These are phyloP conservation scores for Glaciozyma martinii DNA, from an alignment of 768 basidiomycete species.

Conservation along the genomic window DNA sequence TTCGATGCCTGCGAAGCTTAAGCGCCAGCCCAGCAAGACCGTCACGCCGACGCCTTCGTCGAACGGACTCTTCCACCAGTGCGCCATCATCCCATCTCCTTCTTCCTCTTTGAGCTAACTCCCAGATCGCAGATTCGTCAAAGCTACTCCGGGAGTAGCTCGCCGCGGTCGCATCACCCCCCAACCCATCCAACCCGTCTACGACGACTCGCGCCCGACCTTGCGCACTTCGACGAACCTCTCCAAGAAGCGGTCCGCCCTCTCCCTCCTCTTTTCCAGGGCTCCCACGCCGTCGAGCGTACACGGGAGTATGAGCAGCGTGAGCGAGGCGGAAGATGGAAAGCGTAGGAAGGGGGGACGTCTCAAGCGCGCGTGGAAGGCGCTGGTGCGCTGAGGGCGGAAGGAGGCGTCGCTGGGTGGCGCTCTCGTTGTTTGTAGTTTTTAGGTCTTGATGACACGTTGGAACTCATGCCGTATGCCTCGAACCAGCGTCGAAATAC, in stretches of 20 bases:
- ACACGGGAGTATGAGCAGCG: neutral
- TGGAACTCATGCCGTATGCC: neutral
- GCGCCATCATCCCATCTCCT: neutral
- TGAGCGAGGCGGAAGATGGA: neutral
- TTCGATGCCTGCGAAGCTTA: neutral
- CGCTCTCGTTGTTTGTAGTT: too few relatives aligned
- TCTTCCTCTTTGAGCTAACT: neutral
- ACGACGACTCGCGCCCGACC: constrained; percentile 7
- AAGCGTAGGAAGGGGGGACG: neutral
- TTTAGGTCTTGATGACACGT: too few relatives aligned
- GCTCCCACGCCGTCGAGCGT: neutral
- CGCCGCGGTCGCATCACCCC: neutral
- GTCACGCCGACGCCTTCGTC: neutral
- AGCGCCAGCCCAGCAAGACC: neutral
- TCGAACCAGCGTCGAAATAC: too few relatives aligned
- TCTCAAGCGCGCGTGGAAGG: neutral
- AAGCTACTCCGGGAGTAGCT: neutral
- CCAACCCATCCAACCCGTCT: neutral
- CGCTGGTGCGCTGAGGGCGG: neutral
- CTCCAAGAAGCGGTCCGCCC: constrained; percentile 8
- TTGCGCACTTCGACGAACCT: constrained; percentile 9
- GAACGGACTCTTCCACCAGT: neutral
- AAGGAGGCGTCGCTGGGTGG: neutral
- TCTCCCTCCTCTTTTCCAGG: constrained; percentile 20
- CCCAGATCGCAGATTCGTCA: neutral